Conservation (phyloP, 2,329 filamentous ascomycete genomes). For the Verticillium longisporum region DNA sequence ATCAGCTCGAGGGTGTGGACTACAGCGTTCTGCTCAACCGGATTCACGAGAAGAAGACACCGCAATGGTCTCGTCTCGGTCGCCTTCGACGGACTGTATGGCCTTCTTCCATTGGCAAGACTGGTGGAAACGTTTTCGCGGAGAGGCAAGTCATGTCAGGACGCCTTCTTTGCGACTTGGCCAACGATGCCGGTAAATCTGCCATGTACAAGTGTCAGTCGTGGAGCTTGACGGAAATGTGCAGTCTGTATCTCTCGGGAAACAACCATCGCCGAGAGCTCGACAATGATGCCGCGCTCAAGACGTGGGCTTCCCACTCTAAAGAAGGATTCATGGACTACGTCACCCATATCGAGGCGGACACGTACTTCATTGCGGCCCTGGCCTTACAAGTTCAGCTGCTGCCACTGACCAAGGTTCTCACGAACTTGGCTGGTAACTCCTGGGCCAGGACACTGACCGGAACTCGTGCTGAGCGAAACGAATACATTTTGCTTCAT, state of each 20-base stretch:
- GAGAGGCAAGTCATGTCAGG: slow-evolving; percentile 87
- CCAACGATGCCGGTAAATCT: slow-evolving; percentile 95
- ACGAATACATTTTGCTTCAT: slow-evolving; percentile 97
- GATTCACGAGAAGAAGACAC: slow-evolving; percentile 82
- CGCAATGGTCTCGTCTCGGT: slow-evolving; percentile 90
- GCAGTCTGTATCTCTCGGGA: slow-evolving; percentile 74
- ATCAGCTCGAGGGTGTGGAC: slow-evolving; percentile 95
- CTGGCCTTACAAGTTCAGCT: slow-evolving; percentile 85
- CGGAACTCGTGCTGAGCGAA: slow-evolving; percentile 91
- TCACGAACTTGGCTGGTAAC: slow-evolving; percentile 95
- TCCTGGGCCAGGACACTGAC: slow-evolving; percentile 96
- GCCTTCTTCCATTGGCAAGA: slow-evolving; percentile 80
- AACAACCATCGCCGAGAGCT: slow-evolving; percentile 72
- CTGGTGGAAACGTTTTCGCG: slow-evolving; percentile 84
- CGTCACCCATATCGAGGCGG: slow-evolving; percentile 85
- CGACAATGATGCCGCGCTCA: slow-evolving; percentile 81
- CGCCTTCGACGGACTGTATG: slow-evolving; percentile 76
- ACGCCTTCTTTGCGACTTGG: slow-evolving; percentile 84
- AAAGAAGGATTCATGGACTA: slow-evolving; percentile 89
- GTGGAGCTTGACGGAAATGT: slow-evolving; percentile 98
- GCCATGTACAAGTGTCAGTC: slow-evolving; percentile 96
- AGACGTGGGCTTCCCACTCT: slow-evolving; percentile 71
- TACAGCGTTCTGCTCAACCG: slow-evolving; percentile 86
- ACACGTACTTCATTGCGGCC: slow-evolving; percentile 93
- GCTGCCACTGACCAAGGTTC: slow-evolving; percentile 84